phyloP scores from a whole-genome alignment of 495 filamentous ascomycete species.

The Sordaria brevicollis region DNA sequence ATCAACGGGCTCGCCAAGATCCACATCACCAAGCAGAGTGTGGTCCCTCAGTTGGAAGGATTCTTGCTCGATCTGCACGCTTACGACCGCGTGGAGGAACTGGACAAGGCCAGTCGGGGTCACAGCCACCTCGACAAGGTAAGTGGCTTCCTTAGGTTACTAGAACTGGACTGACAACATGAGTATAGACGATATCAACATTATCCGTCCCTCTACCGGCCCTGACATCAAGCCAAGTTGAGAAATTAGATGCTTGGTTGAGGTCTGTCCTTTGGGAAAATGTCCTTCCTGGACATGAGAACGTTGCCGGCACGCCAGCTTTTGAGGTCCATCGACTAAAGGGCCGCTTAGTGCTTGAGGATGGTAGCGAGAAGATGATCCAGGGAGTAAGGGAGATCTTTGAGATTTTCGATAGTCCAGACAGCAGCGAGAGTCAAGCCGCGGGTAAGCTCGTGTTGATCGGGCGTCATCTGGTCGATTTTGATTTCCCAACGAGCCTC shows the following conservation, averaged over 20 bases:
- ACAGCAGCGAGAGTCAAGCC: conserved; percentile 3
- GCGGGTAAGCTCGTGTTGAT: conserved; percentile 73
- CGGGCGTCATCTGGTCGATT: conserved; percentile 50
- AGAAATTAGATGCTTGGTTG: conserved; percentile 69
- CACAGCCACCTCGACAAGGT: conserved; percentile 81
- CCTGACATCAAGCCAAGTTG: conserved; percentile 42
- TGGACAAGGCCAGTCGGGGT: conserved; percentile 56
- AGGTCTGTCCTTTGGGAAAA: conserved; percentile 76
- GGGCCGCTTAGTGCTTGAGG: conserved; percentile 52
- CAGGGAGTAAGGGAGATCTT: conserved; percentile 92
- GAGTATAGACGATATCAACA: conserved; percentile 75
- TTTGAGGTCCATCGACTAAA: conserved; percentile 84
- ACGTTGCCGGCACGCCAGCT: conserved; percentile 1
- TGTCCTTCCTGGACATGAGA: conserved; percentile 39
- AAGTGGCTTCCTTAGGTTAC: conserved; percentile 14
- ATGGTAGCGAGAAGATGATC: conserved; percentile 61
- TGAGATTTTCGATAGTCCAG: conserved; percentile 64
- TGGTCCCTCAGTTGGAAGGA: conserved; percentile 71
- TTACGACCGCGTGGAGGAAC: conserved; percentile 65
- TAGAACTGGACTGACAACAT: not conserved
- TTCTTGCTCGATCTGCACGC: conserved; percentile 85
- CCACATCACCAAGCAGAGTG: conserved; percentile 67
- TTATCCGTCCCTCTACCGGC: conserved; percentile 53
- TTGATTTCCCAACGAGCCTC: conserved; percentile 34
- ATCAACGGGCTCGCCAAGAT: conserved; percentile 90